phyloP scores from a whole-genome alignment of 805 yeast genomes.

The Saccharomycopsis schoenii region DNA sequence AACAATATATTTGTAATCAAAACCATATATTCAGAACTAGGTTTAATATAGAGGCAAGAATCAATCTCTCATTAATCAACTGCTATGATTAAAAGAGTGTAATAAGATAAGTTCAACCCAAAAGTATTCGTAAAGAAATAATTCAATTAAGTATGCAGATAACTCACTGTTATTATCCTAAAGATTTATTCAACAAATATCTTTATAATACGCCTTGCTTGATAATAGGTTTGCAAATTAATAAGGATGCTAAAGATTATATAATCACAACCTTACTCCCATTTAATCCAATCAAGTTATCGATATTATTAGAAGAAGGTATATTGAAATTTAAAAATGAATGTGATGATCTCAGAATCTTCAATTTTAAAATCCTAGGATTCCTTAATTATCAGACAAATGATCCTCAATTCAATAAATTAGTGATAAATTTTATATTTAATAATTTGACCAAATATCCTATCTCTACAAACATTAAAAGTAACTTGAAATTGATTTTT shows the following conservation, averaged over 20 bases:
- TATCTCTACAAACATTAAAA: conserved; percentile 10
- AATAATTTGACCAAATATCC: conserved; percentile 15
- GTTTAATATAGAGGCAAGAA: too few relatives aligned
- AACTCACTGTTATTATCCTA: conserved; percentile 18
- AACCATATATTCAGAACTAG: too few relatives aligned
- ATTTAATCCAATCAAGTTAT: conserved; percentile 12
- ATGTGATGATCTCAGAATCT: background rate
- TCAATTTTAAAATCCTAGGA: conserved; percentile 8
- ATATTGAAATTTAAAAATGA: background rate
- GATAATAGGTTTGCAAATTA: conserved; percentile 12
- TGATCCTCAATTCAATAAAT: background rate
- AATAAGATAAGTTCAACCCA: too few relatives aligned
- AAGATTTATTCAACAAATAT: conserved; percentile 12
- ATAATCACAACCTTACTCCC: conserved; percentile 16
- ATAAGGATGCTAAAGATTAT: conserved; percentile 8
- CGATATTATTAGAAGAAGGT: conserved; percentile 1
- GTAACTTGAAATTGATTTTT: conserved; percentile 12
- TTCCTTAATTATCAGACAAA: conserved; percentile 13
- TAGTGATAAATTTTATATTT: conserved; percentile 14
- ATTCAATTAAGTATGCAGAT: background rate
- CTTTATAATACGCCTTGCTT: conserved; percentile 16
- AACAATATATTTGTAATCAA: too few relatives aligned
- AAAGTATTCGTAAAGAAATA: background rate
- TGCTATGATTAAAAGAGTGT: too few relatives aligned
- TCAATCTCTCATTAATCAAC: too few relatives aligned